Evolutionary conservation across 2,329 filamentous ascomycete genomes (phyloP).

Genomic region (Alternaria gansuensis): DNA sequence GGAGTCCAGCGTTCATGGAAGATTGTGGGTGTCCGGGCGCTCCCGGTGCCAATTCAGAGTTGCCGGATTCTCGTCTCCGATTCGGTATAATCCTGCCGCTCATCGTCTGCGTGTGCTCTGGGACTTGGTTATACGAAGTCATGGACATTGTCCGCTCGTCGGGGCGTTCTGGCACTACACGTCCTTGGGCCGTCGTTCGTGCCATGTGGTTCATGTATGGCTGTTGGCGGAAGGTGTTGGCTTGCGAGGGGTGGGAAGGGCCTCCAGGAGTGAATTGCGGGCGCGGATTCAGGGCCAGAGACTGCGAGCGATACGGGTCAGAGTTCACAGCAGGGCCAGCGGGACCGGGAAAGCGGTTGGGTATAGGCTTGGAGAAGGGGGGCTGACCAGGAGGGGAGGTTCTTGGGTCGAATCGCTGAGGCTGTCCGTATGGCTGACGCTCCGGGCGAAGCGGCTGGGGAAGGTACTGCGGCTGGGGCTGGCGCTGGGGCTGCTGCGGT

Average conservation of each 20-base stretch:
- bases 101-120: constrained; percentile 85
- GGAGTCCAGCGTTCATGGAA: constrained; percentile 39
- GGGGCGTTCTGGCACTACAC: constrained; percentile 88
- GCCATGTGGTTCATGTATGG: constrained; percentile 74
- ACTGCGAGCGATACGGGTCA: constrained; percentile 91
- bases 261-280: constrained; percentile 72
- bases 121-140: constrained; percentile 80
- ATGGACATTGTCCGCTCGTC: constrained; percentile 97
- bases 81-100: constrained; percentile 90
- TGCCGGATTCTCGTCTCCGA: constrained; percentile 68
- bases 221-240: constrained; percentile 79
- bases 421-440: constrained; percentile 74
- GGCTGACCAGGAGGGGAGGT: constrained; percentile 60
- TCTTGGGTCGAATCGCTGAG: constrained; percentile 73
- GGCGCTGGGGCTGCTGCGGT: constrained; percentile 47
- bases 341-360: constrained; percentile 63
- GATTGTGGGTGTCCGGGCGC: constrained; percentile 35
- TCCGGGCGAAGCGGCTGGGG: constrained; percentile 69
- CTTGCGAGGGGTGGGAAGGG: constrained; percentile 63
- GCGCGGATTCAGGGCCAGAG: constrained; percentile 78
- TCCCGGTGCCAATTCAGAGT: constrained; percentile 32
- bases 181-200: constrained; percentile 87
- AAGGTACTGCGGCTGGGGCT: constrained; percentile 65
- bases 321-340: constrained; percentile 77
- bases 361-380: constrained; percentile 64